Conservation (phyloP, 768 basidiomycete species). For the Russula sp. region DNA sequence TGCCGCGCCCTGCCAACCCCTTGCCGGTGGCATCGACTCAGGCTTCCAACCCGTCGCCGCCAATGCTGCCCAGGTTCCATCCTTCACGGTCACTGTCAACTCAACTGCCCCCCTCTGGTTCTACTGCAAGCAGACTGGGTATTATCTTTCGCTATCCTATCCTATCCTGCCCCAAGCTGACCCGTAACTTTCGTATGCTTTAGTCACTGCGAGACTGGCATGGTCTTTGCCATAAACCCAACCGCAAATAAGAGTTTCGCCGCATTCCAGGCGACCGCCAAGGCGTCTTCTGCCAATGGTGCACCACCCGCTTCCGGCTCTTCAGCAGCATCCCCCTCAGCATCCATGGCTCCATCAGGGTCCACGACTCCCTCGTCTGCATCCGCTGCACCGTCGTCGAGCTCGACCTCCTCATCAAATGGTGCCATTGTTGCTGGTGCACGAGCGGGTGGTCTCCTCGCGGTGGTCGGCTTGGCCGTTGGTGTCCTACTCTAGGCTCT, state of each 20-base stretch:
- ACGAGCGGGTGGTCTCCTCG: constrained; percentile 14
- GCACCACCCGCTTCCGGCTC: neutral
- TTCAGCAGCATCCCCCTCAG: neutral
- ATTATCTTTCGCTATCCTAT: constrained; percentile 22
- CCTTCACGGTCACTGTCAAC: constrained; percentile 23
- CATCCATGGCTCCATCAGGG: neutral
- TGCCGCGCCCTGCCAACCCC: constrained; percentile 29
- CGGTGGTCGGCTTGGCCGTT: constrained; percentile 18
- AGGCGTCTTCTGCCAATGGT: constrained; percentile 1
- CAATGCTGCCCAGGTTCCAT: constrained; percentile 10
- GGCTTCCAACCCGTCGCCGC: constrained; percentile 28
- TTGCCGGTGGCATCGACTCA: constrained; percentile 27
- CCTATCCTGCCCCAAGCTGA: neutral
- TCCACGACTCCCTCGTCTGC: neutral
- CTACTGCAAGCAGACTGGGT: constrained; percentile 28
- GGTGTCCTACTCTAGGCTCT: constrained; percentile 18
- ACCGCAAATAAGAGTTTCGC: constrained; percentile 28
- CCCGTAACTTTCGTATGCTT: neutral
- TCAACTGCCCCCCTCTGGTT: constrained; percentile 30
- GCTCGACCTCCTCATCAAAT: neutral
- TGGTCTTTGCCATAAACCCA: constrained; percentile 32
- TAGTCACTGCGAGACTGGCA: constrained; percentile 29
- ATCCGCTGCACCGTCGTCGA: neutral
- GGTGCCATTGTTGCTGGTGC: neutral
- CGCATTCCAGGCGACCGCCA: constrained; percentile 25